Conservation (phyloP, 1,139 yeast species). For the Arxiozyma bovina region DNA sequence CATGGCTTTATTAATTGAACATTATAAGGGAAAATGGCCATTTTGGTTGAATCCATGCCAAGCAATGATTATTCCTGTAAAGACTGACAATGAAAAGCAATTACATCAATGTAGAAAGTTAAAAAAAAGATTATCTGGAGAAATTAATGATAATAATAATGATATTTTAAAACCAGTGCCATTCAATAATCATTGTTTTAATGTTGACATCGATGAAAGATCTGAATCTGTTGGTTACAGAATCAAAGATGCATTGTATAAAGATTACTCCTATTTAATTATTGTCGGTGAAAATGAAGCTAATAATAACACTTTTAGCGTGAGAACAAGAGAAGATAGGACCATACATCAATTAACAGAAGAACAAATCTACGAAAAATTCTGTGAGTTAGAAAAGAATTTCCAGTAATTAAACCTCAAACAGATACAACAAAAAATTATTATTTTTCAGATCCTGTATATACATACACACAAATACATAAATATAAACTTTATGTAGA, state of each 20-base stretch:
- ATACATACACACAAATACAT: background rate
- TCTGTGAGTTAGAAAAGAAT: constrained; percentile 42
- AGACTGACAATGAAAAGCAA: constrained; percentile 49
- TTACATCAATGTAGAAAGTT: constrained; percentile 33
- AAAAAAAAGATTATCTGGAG: constrained; percentile 21
- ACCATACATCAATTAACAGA: constrained; percentile 39
- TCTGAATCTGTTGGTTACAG: constrained; percentile 73
- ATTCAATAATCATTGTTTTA: constrained; percentile 54
- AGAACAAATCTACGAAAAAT: constrained; percentile 42
- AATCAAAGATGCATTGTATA: constrained; percentile 65
- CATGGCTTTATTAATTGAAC: constrained; percentile 83
- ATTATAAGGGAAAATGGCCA: constrained; percentile 94
- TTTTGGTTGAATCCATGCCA: constrained; percentile 97
- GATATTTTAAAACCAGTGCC: constrained; percentile 34
- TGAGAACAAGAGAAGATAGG: constrained; percentile 54
- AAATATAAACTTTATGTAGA: background rate
- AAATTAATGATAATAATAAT: constrained; percentile 11
- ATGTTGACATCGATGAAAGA: constrained; percentile 68
- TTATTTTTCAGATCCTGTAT: background rate
- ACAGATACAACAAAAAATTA: background rate
- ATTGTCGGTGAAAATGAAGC: constrained; percentile 85
- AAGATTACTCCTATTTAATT: constrained; percentile 71
- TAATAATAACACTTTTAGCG: constrained; percentile 49
- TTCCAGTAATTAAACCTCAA: constrained; percentile 14
- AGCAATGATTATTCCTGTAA: constrained; percentile 77